Conservation (phyloP, 345 rosid species). For the Populus davidiana region DNA sequence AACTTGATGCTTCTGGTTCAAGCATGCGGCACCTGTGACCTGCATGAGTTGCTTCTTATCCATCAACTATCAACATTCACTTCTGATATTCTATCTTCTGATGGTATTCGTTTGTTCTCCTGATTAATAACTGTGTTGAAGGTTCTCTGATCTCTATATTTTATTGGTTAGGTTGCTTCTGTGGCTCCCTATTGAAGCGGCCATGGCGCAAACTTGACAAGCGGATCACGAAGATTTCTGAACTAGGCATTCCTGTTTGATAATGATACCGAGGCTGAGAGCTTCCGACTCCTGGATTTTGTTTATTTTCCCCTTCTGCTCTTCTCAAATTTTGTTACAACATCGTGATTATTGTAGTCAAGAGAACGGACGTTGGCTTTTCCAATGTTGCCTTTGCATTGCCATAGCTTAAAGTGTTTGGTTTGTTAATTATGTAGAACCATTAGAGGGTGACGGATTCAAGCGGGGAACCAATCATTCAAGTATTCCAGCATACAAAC, state of each 20-base stretch:
- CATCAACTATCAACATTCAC: background rate
- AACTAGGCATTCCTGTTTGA: conserved; percentile 65
- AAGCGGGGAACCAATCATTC: too few species aligned
- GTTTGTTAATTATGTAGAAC: too few species aligned
- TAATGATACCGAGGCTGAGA: background rate
- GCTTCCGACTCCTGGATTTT: background rate
- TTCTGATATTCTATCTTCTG: background rate
- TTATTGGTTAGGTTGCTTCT: conserved; percentile 66
- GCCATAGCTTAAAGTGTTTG: too few species aligned
- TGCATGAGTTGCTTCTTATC: background rate
- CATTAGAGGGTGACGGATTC: too few species aligned
- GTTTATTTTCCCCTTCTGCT: background rate
- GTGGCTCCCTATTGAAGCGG: conserved; percentile 63
- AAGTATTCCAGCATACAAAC: background rate
- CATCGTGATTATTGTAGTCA: too few species aligned
- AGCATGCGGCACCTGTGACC: background rate
- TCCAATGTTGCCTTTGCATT: too few species aligned
- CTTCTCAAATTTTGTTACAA: background rate
- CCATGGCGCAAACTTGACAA: conserved; percentile 58
- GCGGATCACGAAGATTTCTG: conserved; percentile 74
- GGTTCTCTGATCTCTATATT: background rate
- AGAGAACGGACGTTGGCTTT: background rate
- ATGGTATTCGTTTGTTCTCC: background rate
- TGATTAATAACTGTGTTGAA: background rate
- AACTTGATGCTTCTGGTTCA: background rate